Conservation (phyloP, 140 eudicot species). For the Senecio squalidus region DNA sequence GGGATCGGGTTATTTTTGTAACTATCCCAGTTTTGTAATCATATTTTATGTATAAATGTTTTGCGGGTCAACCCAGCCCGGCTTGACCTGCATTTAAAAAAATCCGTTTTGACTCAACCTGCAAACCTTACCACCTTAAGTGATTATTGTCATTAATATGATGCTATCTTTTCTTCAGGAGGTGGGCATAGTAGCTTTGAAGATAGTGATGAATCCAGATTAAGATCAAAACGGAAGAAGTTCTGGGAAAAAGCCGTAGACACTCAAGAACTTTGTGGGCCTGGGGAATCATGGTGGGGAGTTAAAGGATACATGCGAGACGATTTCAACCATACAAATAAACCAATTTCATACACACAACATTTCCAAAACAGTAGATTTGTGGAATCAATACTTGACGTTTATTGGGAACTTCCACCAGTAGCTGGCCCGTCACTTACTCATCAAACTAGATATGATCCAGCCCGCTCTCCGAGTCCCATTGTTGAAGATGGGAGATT, state of each 20-base stretch:
- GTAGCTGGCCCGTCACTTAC: slow-evolving; percentile 98
- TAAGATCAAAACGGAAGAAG: slow-evolving; percentile 55
- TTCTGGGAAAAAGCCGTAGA: slow-evolving; percentile 97
- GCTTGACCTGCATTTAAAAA: background rate
- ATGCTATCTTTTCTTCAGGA: slow-evolving; percentile 32
- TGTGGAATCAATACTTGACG: slow-evolving; percentile 79
- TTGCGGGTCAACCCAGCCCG: background rate
- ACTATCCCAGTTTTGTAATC: no score
- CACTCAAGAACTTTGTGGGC: slow-evolving; percentile 76
- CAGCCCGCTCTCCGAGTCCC: slow-evolving; percentile 80
- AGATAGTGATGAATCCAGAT: slow-evolving; percentile 85
- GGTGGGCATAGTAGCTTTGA: slow-evolving; percentile 96
- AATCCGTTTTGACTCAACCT: background rate
- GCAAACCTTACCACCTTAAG: background rate
- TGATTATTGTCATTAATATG: background rate
- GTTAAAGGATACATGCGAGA: slow-evolving; percentile 95
- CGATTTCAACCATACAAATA: slow-evolving; percentile 86
- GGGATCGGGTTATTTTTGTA: no score
- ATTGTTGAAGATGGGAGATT: slow-evolving; percentile 95
- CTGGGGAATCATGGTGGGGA: slow-evolving; percentile 97
- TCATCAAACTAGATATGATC: slow-evolving; percentile 92
- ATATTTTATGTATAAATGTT: no score
- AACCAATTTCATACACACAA: slow-evolving; percentile 53
- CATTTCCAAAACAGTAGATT: slow-evolving; percentile 91
- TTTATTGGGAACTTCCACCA: slow-evolving; percentile 97